Evolutionary conservation across 192 early-diverging fungal species (phyloP).

Genomic region (Funneliformis geosporum): DNA sequence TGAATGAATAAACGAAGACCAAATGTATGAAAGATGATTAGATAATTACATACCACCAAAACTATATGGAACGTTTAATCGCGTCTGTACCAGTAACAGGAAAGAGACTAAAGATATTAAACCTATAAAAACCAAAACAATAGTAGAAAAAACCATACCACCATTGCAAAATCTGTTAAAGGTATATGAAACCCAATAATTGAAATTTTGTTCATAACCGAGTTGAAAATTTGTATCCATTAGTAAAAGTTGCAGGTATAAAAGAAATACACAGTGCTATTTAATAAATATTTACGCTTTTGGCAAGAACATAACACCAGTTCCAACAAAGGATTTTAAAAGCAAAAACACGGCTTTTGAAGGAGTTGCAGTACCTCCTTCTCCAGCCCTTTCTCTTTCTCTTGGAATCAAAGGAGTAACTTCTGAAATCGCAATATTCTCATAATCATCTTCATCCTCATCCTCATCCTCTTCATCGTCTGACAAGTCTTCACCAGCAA

Average conservation of each 20-base stretch:
- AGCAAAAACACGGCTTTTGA: conserved; percentile 76
- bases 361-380: conserved; percentile 65
- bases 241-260: not conserved
- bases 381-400: conserved; percentile 33
- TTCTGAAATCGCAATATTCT: conserved; percentile 31
- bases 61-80: conserved; percentile 63
- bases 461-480: conserved; percentile 70
- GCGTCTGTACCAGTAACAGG: conserved; percentile 70
- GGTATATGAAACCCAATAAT: not conserved
- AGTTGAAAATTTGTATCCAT: not conserved
- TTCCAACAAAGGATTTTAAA: conserved; percentile 81
- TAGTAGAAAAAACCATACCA: conserved; percentile 68
- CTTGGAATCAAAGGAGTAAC: conserved; percentile 44
- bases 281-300: conserved; percentile 52
- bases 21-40: not conserved
- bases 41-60: conserved; percentile 62
- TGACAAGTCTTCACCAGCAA: conserved; percentile 89
- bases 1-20: not conserved
- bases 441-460: conserved; percentile 35
- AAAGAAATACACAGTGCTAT: conserved; percentile 1
- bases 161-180: conserved; percentile 70
- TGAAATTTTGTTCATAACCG: not conserved
- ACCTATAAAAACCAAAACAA: conserved; percentile 66
- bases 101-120: conserved; percentile 69
- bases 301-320: conserved; percentile 69